Evolutionary conservation across 2,329 filamentous ascomycete species (phyloP).

Genomic region (Cladophialophora bantiana): DNA sequence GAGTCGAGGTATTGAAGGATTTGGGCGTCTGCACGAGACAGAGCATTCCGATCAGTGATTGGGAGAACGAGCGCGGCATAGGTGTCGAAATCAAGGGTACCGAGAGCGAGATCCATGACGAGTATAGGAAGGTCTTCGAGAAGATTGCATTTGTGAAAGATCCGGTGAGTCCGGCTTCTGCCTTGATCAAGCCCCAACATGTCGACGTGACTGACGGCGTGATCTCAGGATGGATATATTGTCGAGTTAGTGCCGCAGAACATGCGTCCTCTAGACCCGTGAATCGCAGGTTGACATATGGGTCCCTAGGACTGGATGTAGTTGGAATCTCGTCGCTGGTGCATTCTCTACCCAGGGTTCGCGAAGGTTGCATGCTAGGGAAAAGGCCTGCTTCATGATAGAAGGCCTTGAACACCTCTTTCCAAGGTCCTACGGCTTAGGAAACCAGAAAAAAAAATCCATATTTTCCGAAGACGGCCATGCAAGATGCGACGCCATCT

Average conservation of each 20-base stretch:
- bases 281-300: not conserved
- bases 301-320: not conserved
- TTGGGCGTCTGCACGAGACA: slow-evolving; percentile 41
- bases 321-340: not conserved
- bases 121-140: slow-evolving; percentile 46
- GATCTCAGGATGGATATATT: slow-evolving; percentile 46
- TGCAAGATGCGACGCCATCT: not conserved
- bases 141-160: slow-evolving; percentile 50
- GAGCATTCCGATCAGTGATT: slow-evolving; percentile 45
- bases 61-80: slow-evolving; percentile 46
- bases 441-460: not conserved
- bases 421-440: not conserved
- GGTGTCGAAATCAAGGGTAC: slow-evolving; percentile 41
- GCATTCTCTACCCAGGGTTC: too few relatives aligned
- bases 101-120: slow-evolving; percentile 43
- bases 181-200: not conserved
- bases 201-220: slow-evolving; percentile 8
- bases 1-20: slow-evolving; percentile 48
- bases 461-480: not conserved
- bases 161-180: slow-evolving; percentile 44
- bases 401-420: not conserved
- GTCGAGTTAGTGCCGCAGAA: slow-evolving; percentile 46
- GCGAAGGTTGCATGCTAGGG: not conserved
- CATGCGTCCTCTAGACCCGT: slow-evolving; percentile 21
- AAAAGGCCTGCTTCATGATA: not conserved